Percentiles rank a stretch among this genome's conserved stretches.
phyloP scores from a whole-genome alignment of 306 rosid species.

The Casuarina glauca region DNA sequence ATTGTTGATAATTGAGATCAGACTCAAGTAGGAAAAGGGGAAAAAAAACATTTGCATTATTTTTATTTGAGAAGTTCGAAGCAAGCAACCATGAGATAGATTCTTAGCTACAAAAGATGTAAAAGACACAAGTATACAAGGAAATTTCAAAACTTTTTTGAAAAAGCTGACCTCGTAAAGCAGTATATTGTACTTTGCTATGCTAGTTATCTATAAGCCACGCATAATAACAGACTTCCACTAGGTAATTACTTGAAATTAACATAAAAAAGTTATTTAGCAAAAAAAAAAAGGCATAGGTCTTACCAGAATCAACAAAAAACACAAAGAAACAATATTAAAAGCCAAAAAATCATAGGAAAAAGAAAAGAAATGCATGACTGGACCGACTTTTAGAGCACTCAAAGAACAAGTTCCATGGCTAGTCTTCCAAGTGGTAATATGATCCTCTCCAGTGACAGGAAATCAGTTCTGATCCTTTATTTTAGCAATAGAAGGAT shows the following conservation, averaged over 20 bases:
- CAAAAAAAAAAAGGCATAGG: background rate
- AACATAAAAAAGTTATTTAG: background rate
- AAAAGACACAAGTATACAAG: constrained; percentile 4
- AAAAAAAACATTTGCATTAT: background rate
- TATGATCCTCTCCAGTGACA: background rate
- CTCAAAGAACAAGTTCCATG: background rate
- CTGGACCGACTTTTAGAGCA: background rate
- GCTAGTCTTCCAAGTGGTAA: constrained; percentile 4
- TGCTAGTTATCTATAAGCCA: constrained; percentile 5
- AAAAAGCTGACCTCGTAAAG: background rate
- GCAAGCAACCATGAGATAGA: background rate
- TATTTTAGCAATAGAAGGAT: constrained; percentile 2
- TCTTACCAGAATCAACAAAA: background rate
- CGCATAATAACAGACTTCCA: background rate
- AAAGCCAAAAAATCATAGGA: background rate
- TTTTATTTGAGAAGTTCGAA: background rate
- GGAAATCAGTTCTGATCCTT: constrained; percentile 1
- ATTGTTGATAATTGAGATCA: constrained; percentile 28
- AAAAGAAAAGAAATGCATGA: background rate
- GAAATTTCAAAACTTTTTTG: background rate
- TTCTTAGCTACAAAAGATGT: constrained; percentile 7
- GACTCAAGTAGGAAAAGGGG: constrained; percentile 1
- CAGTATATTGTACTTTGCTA: background rate
- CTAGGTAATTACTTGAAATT: background rate
- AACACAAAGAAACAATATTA: background rate